Percentiles rank a stretch among this genome's conserved stretches.
Conservation (phyloP, 75 land plant species). For the Pseudotsuga menziesii region DNA sequence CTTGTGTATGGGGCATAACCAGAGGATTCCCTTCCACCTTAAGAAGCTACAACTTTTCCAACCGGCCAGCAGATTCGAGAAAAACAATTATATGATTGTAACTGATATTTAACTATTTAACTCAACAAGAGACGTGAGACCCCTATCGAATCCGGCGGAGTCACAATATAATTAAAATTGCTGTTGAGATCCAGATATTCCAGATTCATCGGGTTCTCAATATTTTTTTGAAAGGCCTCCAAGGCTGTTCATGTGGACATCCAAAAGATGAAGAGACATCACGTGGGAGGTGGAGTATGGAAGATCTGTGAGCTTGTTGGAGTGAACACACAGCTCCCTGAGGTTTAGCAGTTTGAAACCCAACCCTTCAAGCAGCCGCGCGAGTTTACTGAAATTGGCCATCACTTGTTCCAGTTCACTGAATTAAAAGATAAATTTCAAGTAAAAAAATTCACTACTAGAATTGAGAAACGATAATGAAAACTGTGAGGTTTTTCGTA, state of each 20-base stretch:
- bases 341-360: slow-evolving; percentile 20
- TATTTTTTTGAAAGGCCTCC: slow-evolving; percentile 52
- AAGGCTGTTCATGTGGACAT: slow-evolving; percentile 77
- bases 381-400: neutral
- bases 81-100: slow-evolving; percentile 55
- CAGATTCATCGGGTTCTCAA: slow-evolving; percentile 63
- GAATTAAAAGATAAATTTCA: too few relatives aligned
- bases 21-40: slow-evolving; percentile 75
- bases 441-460: too few relatives aligned
- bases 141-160: slow-evolving; percentile 62
- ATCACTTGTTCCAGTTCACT: slow-evolving; percentile 2
- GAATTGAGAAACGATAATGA: too few relatives aligned
- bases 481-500: too few relatives aligned
- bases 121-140: slow-evolving; percentile 42
- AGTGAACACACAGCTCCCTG: slow-evolving; percentile 59
- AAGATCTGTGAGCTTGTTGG: slow-evolving; percentile 63
- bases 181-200: slow-evolving; percentile 66
- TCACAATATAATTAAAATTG: slow-evolving; percentile 50
- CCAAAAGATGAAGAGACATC: slow-evolving; percentile 50
- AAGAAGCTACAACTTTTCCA: slow-evolving; percentile 52
- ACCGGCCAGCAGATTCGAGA: slow-evolving; percentile 64
- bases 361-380: neutral
- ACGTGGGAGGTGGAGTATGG: slow-evolving; percentile 65
- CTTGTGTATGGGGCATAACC: slow-evolving; percentile 53
- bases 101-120: slow-evolving; percentile 52